Conservation (phyloP, 345 rosid species). For the Mercurialis annua region DNA sequence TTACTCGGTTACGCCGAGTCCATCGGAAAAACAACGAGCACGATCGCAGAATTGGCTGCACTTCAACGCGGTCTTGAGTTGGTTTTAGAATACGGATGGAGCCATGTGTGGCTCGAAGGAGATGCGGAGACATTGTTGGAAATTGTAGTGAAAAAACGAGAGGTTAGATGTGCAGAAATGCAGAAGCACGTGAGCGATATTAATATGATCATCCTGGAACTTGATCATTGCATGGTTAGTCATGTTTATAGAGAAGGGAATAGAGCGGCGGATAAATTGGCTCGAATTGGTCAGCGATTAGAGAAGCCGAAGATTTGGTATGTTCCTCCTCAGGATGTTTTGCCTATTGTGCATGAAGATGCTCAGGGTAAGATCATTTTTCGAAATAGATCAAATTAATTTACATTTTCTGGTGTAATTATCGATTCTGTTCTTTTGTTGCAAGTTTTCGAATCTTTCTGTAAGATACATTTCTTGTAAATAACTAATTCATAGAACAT, state of each 20-base stretch:
- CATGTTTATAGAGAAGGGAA: constrained; percentile 76
- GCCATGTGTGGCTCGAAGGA: constrained; percentile 75
- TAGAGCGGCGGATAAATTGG: constrained; percentile 67
- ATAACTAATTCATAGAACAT: too few relatives aligned
- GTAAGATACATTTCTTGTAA: constrained; percentile 13
- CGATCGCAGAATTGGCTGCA: constrained; percentile 66
- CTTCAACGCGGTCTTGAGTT: constrained; percentile 73
- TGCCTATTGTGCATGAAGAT: constrained; percentile 61
- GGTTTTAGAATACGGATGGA: constrained; percentile 73
- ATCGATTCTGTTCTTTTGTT: not conserved
- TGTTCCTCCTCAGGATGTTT: constrained; percentile 54
- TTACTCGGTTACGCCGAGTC: constrained; percentile 75
- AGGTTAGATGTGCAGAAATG: constrained; percentile 45
- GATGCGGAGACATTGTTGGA: constrained; percentile 67
- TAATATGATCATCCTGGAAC: constrained; percentile 48
- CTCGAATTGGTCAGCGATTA: constrained; percentile 58
- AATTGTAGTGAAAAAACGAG: constrained; percentile 41
- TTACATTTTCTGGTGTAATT: not conserved
- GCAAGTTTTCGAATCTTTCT: not conserved
- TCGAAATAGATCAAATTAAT: constrained; percentile 35
- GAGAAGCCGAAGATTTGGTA: constrained; percentile 58
- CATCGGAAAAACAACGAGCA: constrained; percentile 64
- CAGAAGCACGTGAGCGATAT: constrained; percentile 43
- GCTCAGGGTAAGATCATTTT: constrained; percentile 58
- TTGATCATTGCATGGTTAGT: constrained; percentile 47